Evolutionary conservation across 768 basidiomycete species (phyloP).

Genomic region (Steccherinum ochraceum): DNA sequence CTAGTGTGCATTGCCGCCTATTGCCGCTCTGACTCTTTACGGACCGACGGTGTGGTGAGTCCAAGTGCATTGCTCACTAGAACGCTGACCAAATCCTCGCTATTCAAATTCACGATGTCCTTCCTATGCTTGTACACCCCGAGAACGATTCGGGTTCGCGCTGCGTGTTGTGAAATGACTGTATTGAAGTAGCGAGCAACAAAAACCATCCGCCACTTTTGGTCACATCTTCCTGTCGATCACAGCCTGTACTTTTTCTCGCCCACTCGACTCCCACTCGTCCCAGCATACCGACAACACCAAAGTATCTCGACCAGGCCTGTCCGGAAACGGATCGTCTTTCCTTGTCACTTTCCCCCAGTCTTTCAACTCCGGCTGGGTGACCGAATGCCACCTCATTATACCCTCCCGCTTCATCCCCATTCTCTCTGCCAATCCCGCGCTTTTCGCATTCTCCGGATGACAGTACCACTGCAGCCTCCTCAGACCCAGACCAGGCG

Average conservation of each 20-base stretch:
- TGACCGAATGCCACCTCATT: conserved; percentile 31
- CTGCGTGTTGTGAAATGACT: too few species aligned
- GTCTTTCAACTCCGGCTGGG: conserved; percentile 22
- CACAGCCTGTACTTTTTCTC: conserved; percentile 23
- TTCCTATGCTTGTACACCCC: too few species aligned
- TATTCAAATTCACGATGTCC: too few species aligned
- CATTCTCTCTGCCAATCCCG: conserved; percentile 35
- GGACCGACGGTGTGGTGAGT: too few species aligned
- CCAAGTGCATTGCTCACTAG: too few species aligned
- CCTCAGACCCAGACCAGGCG: conserved; percentile 35
- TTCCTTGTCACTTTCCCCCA: conserved; percentile 25
- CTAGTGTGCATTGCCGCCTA: too few species aligned
- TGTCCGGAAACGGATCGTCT: conserved; percentile 22
- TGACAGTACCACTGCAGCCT: conserved; percentile 40
- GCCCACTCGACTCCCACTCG: conserved; percentile 45
- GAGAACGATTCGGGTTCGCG: too few species aligned
- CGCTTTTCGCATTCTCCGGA: conserved; percentile 30
- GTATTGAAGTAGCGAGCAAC: too few species aligned
- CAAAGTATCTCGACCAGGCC: conserved; percentile 40
- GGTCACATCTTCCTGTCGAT: conserved; percentile 8
- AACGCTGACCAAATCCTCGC: too few species aligned
- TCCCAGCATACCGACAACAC: conserved; percentile 54
- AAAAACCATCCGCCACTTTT: too few species aligned
- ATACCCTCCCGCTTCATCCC: conserved; percentile 40
- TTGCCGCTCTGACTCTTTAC: too few species aligned